Evolutionary conservation across 108 stramenopile species (phyloP).

Genomic region (Cyclostephanos tholiformis): DNA sequence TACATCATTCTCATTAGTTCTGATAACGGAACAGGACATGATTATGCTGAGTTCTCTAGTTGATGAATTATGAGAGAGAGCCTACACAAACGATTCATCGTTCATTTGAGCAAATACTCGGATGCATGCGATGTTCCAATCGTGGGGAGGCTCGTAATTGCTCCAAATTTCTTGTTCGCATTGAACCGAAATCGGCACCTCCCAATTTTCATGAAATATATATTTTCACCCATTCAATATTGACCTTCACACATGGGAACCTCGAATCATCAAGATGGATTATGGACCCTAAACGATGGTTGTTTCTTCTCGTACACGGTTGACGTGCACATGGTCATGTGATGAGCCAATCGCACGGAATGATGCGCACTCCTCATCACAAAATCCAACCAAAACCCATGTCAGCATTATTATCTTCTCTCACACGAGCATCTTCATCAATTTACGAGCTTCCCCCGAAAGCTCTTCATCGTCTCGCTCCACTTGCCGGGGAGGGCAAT

Average conservation of each 20-base stretch:
- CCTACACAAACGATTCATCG: background rate
- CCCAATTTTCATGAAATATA: background rate
- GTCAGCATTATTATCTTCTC: slow-evolving; percentile 77
- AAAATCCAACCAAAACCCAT: slow-evolving; percentile 59
- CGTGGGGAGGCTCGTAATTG: background rate
- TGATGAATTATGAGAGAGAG: background rate
- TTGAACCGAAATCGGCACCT: background rate
- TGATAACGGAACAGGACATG: slow-evolving; percentile 2
- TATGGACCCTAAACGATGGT: too few relatives aligned
- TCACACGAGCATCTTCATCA: slow-evolving; percentile 49
- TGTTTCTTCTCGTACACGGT: too few relatives aligned
- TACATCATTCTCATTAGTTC: slow-evolving; percentile 25
- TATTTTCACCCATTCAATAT: slow-evolving; percentile 8
- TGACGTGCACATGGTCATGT: too few relatives aligned
- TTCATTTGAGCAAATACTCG: background rate
- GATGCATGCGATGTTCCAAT: background rate
- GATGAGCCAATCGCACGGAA: background rate
- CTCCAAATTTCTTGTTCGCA: background rate
- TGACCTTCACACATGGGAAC: background rate
- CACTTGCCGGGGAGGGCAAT: too few relatives aligned
- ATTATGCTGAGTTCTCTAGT: background rate
- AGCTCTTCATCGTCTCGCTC: slow-evolving; percentile 43
- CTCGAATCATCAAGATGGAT: too few relatives aligned
- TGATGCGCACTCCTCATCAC: background rate
- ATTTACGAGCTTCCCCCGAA: slow-evolving; percentile 30